Evolutionary conservation across 805 yeast genomes (phyloP).

Genomic region (Pichia cephalocereana): DNA sequence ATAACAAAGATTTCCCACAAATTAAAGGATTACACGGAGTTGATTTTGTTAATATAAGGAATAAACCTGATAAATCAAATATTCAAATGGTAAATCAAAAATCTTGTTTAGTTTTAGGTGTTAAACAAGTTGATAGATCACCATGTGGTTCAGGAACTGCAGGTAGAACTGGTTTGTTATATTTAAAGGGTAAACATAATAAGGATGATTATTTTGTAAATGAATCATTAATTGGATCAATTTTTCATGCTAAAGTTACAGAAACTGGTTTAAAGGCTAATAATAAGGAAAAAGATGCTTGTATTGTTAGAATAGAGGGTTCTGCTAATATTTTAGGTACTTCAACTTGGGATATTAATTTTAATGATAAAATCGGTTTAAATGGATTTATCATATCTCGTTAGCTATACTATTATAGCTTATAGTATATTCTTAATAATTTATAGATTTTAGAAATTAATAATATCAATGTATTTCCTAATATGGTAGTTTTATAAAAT

Average conservation of each 20-base stretch:
- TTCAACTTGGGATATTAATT: slow-evolving; percentile 17
- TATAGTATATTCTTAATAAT: no score
- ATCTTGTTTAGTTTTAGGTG: slow-evolving; percentile 18
- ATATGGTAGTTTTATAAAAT: no score
- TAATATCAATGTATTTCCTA: no score
- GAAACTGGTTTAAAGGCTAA: slow-evolving; percentile 14
- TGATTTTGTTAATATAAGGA: slow-evolving; percentile 10
- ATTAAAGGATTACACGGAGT: slow-evolving; percentile 17
- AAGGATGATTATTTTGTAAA: slow-evolving; percentile 11
- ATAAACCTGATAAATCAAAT: slow-evolving; percentile 7
- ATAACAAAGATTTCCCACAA: slow-evolving; percentile 17
- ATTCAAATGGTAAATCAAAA: slow-evolving; percentile 12
- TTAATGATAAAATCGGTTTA: slow-evolving; percentile 14
- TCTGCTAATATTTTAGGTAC: slow-evolving; percentile 18
- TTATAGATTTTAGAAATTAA: no score
- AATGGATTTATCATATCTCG: slow-evolving; percentile 16
- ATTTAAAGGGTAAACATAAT: slow-evolving; percentile 9
- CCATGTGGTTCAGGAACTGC: slow-evolving; percentile 25
- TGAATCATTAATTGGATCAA: slow-evolving; percentile 21
- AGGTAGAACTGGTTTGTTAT: slow-evolving; percentile 18
- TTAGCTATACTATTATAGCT: background rate
- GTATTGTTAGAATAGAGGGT: slow-evolving; percentile 19
- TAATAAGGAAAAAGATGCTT: slow-evolving; percentile 13
- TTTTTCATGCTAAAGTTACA: slow-evolving; percentile 14
- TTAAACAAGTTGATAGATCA: slow-evolving; percentile 21